phyloP scores from a whole-genome alignment of 805 yeast species.

The Candida chilensis region DNA sequence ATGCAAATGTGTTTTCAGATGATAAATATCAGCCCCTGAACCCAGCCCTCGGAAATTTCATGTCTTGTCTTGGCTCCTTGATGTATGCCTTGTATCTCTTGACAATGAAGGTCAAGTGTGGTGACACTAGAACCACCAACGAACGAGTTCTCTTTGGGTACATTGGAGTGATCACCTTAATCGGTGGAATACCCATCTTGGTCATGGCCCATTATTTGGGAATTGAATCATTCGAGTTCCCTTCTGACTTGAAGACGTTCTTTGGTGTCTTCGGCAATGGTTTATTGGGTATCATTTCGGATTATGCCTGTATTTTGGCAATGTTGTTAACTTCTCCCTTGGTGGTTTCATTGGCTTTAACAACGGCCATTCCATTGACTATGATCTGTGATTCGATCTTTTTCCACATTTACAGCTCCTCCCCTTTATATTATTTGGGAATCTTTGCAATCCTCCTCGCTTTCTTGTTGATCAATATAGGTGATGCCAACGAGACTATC shows the following conservation, averaged over 20 bases:
- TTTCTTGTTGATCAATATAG: slow-evolving; percentile 35
- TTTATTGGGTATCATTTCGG: slow-evolving; percentile 36
- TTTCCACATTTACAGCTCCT: slow-evolving; percentile 19
- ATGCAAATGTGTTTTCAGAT: no score
- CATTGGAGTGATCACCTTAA: slow-evolving; percentile 33
- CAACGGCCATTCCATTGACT: slow-evolving; percentile 43
- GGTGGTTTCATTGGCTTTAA: slow-evolving; percentile 39
- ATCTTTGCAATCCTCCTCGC: slow-evolving; percentile 36
- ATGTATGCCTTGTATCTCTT: slow-evolving; percentile 36
- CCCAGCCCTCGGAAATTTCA: slow-evolving; percentile 32
- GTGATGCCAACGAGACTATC: slow-evolving; percentile 33
- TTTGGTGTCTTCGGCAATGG: slow-evolving; percentile 28
- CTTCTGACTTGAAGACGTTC: slow-evolving; percentile 24
- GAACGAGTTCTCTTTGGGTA: slow-evolving; percentile 38
- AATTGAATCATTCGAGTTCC: slow-evolving; percentile 30
- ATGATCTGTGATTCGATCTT: slow-evolving; percentile 34
- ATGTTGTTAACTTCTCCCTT: slow-evolving; percentile 45
- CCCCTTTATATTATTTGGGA: slow-evolving; percentile 31
- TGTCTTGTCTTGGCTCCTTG: slow-evolving; percentile 37
- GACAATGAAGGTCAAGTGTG: slow-evolving; percentile 32
- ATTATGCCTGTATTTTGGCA: slow-evolving; percentile 40
- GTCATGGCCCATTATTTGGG: slow-evolving; percentile 21
- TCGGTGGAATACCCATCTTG: slow-evolving; percentile 28
- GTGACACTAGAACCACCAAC: slow-evolving; percentile 32
- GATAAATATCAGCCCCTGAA: slow-evolving; percentile 18